Base-by-base conservation (phyloP, 345 rosid species). In the Murraya koenigii region DNA sequence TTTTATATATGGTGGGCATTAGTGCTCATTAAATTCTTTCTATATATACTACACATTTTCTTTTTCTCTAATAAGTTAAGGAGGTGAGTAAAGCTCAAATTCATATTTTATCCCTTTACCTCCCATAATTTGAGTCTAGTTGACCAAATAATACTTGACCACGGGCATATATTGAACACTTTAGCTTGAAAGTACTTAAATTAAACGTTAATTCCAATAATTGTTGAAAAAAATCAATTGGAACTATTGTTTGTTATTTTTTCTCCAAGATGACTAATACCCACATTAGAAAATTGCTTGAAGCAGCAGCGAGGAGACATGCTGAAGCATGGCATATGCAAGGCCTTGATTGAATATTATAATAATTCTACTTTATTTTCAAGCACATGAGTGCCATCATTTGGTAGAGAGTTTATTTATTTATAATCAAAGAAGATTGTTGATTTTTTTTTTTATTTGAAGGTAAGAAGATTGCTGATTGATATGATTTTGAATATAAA, bases 351-450 rank as follows among this genome's bases (percentile, higher is more conserved):
- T 63, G 39, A 32, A 25, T 26, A 61, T 25, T 72, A 68, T 28
- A 75, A 77, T 82, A 77, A 75, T 86, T 86, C 61, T 72, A 72
- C 78, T 60, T 38, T 68, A 35, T 72, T 23, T 66, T 64, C 25
- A 44, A 71, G 86, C 86, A 84, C 83, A 85, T 87, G 87, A 80
- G 39, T 76, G 79, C 20, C 84, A 87, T 85, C 86, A 80, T 87
- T 80, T 80, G 75, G 69, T 73, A 73, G 11, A 7, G 47, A 65
- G 28, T 32, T 75, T 41, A 66, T 67, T 81, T 66, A 77, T n/a
- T 25, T 55, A 33, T 14, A 23, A 22, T 58, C 77, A 41, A 66
- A 44, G 19, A 41, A 39, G 5, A 25, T 26, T 38, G 3, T 9
- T 22, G 28, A 9, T 58, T 58, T n/a, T n/a, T n/a, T n/a, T n/a